Base-by-base conservation (phyloP, 1,139 yeast species). In the Scheffersomyces parashehatae region DNA sequence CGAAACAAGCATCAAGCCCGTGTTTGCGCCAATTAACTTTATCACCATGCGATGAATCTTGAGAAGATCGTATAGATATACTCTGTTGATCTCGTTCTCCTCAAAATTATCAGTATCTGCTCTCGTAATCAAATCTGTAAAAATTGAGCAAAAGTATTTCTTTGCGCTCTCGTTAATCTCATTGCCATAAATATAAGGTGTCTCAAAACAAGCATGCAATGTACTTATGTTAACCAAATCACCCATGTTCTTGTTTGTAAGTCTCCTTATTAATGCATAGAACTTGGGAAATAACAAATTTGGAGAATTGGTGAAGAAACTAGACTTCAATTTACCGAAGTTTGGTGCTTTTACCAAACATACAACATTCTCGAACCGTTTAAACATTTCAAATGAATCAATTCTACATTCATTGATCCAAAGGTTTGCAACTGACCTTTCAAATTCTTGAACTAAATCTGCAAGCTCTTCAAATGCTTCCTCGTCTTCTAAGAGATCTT, bases 221-320 rank as follows among this genome's bases (percentile, higher is more conserved):
- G 44, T 48, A 3, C 16, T 14, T 6, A 30, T 26, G 30, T 38
- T 38, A 2, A 26, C 11, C 24, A 46, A 31, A 7, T 37, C 15
- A 14, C 43, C 24, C 36, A 29, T 30, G 14, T 38, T 31, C 24
- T 38, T 35, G 28, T 35, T 28, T 11, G 32, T 37, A 28, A 38
- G 38, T 9, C 28, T 12, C n/a, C 34, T 24, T 26, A 60, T 30
- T 34, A 50, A 51, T 11, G 51, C 43, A 46, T 65, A 62, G 46
- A 65, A 64, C 16, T 44, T 39, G 3, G 67, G 68, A 44, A 62
- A 66, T 37, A 62, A 41, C 13, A 65, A 46, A 12, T 53, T 54
- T 3, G 70, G 68, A 14, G 60, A 56, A 16, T 54, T 52, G 1
- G 67, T 59, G 28, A 41, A 41, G 14, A 43, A 5, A n/a, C 33